Base-by-base conservation (phyloP, 345 rosid genomes). In the Moringa oleifera region DNA sequence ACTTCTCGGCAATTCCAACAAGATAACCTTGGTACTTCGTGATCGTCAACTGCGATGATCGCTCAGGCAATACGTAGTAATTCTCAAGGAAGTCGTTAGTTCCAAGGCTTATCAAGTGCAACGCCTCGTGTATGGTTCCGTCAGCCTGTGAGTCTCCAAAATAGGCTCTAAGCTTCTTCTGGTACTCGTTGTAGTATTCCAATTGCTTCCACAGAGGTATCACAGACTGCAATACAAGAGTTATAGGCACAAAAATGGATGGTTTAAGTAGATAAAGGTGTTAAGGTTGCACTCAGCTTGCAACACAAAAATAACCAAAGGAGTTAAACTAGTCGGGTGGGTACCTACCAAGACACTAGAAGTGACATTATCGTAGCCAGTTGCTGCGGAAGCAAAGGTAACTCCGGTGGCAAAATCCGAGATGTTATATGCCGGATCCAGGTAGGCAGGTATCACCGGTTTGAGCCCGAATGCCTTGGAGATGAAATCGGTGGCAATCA, bases 71-170 rank as follows among this genome's bases (percentile, higher is more conserved):
- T 2, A 81, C 62, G 23, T 77, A 84, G 75, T 81, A 84, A 62
- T 81, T 84, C 61, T 84, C 89, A 7, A 84, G 79, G 70, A 84
- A 84, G 60, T 84, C 86, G 62, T 84, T 84, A 10, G 89, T 84
- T 20, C 89, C 89, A 0, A 60, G 4, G 75, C 89, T 84, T 73
- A 77, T 81, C 28, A 84, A 52, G 78, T 81, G 64, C 15, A 84
- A 49, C 13, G 89, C 72, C 22, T 75, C 54, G 20, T 24, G 57
- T 55, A 84, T 73, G 20, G 54, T 72, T 18, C 69, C 64, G 60
- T 59, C 45, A 5, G 79, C 84, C 61, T 52, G 51, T 12, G 49
- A 28, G 9, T 62, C 73, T 53, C 89, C 89, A 37, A 77, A 71
- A 61, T 77, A 55, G 57, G 75, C 69, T 67, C 59, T 73, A 25